A percentile compares a stretch with the other conserved stretches of the same genome.
Conservation (phyloP, 768 basidiomycete genomes). For the Termitomyces sp. region DNA sequence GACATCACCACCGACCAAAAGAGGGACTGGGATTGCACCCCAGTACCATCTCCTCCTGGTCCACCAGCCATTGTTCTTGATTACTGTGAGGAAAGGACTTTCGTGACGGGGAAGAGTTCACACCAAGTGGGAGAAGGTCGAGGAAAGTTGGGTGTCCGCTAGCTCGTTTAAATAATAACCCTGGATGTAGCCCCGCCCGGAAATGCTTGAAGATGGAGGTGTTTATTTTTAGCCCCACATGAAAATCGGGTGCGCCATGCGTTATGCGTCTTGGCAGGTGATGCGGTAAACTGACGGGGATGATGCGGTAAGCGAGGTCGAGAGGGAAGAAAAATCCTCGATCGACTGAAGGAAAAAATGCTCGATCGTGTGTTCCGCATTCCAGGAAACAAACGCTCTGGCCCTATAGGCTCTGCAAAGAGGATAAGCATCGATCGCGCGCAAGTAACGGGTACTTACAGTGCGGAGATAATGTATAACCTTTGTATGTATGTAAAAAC, state of each 20-base stretch:
- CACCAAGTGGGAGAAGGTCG: conserved; percentile 9
- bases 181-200: conserved; percentile 9
- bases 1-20: conserved; percentile 37
- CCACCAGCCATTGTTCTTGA: conserved; percentile 25
- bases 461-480: neutral
- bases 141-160: neutral
- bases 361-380: neutral
- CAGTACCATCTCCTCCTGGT: conserved; percentile 32
- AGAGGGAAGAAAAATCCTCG: neutral
- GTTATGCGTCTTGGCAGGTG: neutral
- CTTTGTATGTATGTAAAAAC: no score
- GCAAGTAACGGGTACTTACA: neutral
- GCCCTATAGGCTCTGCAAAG: neutral
- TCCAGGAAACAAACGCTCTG: neutral
- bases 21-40: conserved; percentile 27
- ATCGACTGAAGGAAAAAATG: neutral
- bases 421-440: neutral
- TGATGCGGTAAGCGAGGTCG: neutral
- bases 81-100: conserved; percentile 4
- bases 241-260: neutral
- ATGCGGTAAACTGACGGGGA: neutral
- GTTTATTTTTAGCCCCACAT: conserved; percentile 9
- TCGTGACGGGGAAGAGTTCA: neutral
- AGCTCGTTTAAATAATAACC: neutral
- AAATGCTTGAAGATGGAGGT: neutral